Evolutionary conservation across 1,284 basidiomycete genomes (phyloP).

Genomic region (Tilletiopsis washingtonensis): DNA sequence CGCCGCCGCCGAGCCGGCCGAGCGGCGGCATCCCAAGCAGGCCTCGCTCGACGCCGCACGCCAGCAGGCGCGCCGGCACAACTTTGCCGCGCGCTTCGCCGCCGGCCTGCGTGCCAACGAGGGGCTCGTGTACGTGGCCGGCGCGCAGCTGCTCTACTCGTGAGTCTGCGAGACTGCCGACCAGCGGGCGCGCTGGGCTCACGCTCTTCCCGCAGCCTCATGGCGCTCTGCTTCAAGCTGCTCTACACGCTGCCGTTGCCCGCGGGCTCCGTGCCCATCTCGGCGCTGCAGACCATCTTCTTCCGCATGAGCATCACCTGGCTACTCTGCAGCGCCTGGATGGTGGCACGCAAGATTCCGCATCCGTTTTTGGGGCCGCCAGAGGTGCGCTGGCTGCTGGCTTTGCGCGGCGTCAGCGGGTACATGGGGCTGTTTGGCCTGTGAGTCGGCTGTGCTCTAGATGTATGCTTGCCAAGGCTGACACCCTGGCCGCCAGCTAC

Average conservation of each 20-base stretch:
- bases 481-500: slow-evolving; percentile 62
- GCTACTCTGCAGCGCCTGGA: slow-evolving; percentile 39
- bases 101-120: no score
- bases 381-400: slow-evolving; percentile 58
- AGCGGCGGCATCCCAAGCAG: no score
- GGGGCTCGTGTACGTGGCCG: background rate
- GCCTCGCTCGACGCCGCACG: no score
- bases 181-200: slow-evolving; percentile 57
- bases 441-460: no score
- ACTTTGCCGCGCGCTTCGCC: no score
- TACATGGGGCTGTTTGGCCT: no score
- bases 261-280: slow-evolving; percentile 11
- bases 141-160: background rate
- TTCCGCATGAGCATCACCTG: slow-evolving; percentile 54
- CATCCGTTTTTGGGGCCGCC: slow-evolving; percentile 64
- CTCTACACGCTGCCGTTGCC: slow-evolving; percentile 56
- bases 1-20: no score
- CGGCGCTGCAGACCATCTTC: slow-evolving; percentile 50
- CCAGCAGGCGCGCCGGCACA: no score
- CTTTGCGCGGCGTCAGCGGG: slow-evolving; percentile 60
- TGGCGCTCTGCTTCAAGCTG: slow-evolving; percentile 60
- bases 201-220: slow-evolving; percentile 48
- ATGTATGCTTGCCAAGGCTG: no score
- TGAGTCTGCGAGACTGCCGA: no score
- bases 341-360: slow-evolving; percentile 52